Evolutionary conservation across 1,284 basidiomycete genomes (phyloP), one percentile per base, ranked within the genome.

Genomic region (Ceratobasidium sp.): DNA sequence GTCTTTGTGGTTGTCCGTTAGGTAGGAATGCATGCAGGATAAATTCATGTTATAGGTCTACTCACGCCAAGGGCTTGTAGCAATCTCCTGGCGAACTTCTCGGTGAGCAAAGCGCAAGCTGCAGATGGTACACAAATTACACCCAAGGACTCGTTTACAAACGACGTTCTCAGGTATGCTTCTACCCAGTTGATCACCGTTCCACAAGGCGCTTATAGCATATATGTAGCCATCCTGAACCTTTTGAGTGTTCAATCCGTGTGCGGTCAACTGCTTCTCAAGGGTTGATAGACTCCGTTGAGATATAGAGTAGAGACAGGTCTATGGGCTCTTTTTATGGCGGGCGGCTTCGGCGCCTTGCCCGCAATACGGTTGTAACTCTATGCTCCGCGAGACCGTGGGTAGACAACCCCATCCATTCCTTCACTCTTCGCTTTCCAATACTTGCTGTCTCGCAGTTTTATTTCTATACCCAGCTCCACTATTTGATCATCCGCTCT

Each of bases 11-110:
- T 20, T 70, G 6, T 26, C 54, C 6, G 57, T 70, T 28, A 70
- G 68, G 68, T 70, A 40, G 57, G 66, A 23, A 13, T 15, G 40
- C 57, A 13, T 10, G 5, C 33, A 56, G 9, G 13, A 13, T 17
- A 50, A 17, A 17, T 13, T 50, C n/a, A 50, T 13, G n/a, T 15
- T 17, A 50, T 50, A 20, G 48, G 10, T 13, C 48, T 15, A 50
- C n/a, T 50, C 48, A 33, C 33, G 33, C 33, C 33, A 33, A 33
- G 33, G 33, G 33, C 33, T 33, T 33, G 33, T n/a, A 70, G 68
- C 54, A 70, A 70, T 23, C 42, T 70, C 23, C n/a, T 70, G 33
- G 68, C 68, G 20, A 54, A 57, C 28, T 57, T 70, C 44, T 23
- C 33, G 2, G 57, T 70, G 17, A 50, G 10, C 50, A 70, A 59